Evolutionary conservation across 495 filamentous ascomycete genomes (phyloP), one percentile per base, ranked within the genome.

Genomic region (Articulospora tetracladia): DNA sequence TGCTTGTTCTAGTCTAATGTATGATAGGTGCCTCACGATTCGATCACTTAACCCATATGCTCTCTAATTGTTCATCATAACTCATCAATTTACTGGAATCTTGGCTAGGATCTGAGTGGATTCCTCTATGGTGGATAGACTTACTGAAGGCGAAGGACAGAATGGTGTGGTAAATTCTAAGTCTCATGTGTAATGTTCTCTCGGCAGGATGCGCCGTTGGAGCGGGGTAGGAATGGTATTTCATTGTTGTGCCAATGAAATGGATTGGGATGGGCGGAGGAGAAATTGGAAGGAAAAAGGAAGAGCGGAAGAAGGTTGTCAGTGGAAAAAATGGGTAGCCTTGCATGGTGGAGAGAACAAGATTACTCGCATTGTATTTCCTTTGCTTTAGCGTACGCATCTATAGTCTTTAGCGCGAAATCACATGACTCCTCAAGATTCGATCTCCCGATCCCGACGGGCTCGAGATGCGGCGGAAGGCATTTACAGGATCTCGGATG

Each of bases 41-140:
- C 92, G 94, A 55, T 97, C 94, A 26, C 80, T 98, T 65, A 98
- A 98, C 79, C 94, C 94, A 30, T 98, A 91, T 70, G 94, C 94
- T 64, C 82, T 98, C 59, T 98, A 74, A 78, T 27, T 20, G 7
- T 41, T 44, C 13, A 17, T 7, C 51, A 32, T 53, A 49, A 10
- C 1, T 32, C 8, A 8, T n/a, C 41, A 55, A 55, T 20, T 23
- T 30, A 28, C 41, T 32, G 23, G 23, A 55, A 10, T 1, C 25
- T 1, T 17, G 17, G 53, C 19, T 55, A 15, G 53, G 20, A 28
- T 39, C n/a, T 28, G 24, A 36, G 19, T 15, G n/a, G n/a, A 0
- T 17, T 7, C 20, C 23, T 39, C n/a, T n/a, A n/a, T n/a, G n/a
- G n/a, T n/a, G n/a, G n/a, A n/a, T n/a, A n/a, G n/a, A n/a, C n/a